phyloP scores from a whole-genome alignment of 2,329 filamentous ascomycete genomes.

The Aureobasidium namibiae region DNA sequence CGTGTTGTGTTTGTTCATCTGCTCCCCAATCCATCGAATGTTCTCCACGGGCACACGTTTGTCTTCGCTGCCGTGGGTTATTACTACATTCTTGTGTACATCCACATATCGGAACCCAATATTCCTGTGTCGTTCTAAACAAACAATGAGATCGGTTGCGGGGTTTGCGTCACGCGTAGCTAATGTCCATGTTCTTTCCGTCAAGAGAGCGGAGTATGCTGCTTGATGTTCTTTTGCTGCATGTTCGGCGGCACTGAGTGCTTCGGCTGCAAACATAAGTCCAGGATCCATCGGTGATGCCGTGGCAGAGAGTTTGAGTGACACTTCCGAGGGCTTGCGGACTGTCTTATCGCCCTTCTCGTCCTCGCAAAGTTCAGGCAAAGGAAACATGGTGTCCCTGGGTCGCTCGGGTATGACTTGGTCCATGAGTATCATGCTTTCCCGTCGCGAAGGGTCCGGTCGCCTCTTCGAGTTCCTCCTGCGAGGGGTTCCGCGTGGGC shows the following conservation, averaged over 20 bases:
- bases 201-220: constrained; percentile 76
- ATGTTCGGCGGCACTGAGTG: constrained; percentile 45
- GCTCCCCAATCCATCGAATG: constrained; percentile 86
- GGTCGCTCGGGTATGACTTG: constrained; percentile 33
- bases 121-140: constrained; percentile 78
- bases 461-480: constrained; percentile 15
- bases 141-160: constrained; percentile 85
- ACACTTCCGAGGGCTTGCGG: constrained; percentile 20
- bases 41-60: constrained; percentile 91
- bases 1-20: constrained; percentile 53
- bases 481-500: not conserved
- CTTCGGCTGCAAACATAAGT: constrained; percentile 32
- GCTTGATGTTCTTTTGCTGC: constrained; percentile 64
- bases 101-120: constrained; percentile 97
- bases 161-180: constrained; percentile 89
- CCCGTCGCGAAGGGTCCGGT: constrained; percentile 29
- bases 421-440: constrained; percentile 44
- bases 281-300: constrained; percentile 29
- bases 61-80: constrained; percentile 88
- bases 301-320: constrained; percentile 25
- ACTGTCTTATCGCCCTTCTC: constrained; percentile 11
- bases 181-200: constrained; percentile 88
- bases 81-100: constrained; percentile 82
- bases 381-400: constrained; percentile 22
- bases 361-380: constrained; percentile 19